A percentile compares a stretch with the other conserved stretches of the same genome.
These are phyloP conservation scores for Agaricus sinodeliciosus DNA, from an alignment of 768 basidiomycete species.

Conservation along the genomic window DNA sequence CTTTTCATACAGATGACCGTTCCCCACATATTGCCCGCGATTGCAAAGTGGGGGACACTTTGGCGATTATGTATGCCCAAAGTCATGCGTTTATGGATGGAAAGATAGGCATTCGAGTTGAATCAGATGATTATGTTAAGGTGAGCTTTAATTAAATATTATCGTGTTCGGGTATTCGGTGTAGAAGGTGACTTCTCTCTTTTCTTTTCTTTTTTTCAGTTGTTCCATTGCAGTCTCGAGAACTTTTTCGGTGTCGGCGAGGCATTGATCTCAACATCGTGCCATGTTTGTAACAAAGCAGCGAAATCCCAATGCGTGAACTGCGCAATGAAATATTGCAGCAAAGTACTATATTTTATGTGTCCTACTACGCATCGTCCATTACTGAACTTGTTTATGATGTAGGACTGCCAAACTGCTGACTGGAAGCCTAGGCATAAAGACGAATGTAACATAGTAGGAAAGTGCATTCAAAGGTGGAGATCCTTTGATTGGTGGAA, in stretches of 20 bases:
- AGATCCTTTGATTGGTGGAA: constrained; percentile 1
- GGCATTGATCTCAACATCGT: background rate
- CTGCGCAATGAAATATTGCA: constrained; percentile 8
- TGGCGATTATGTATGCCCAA: constrained; percentile 15
- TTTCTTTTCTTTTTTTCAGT: background rate
- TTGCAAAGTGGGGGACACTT: constrained; percentile 12
- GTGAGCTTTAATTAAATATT: background rate
- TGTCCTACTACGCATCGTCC: no score
- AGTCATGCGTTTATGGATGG: constrained; percentile 14
- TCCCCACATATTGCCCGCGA: constrained; percentile 1
- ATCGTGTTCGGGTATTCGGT: no score
- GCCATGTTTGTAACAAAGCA: constrained; percentile 6
- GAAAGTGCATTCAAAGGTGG: background rate
- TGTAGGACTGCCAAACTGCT: constrained; percentile 4
- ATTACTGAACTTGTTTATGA: background rate
- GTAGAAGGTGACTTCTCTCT: no score
- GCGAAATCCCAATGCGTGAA: constrained; percentile 1
- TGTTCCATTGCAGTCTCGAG: constrained; percentile 1
- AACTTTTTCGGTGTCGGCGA: background rate
- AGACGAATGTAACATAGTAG: background rate
- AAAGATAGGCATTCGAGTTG: constrained; percentile 11
- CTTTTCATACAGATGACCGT: constrained; percentile 13
- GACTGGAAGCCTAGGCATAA: constrained; percentile 9
- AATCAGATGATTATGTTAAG: constrained; percentile 4
- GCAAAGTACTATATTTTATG: background rate